Percentiles rank a stretch among this genome's conserved stretches.
Evolutionary conservation across 2,329 filamentous ascomycete species (phyloP).

Genomic region (Colletotrichum cordylinicola): DNA sequence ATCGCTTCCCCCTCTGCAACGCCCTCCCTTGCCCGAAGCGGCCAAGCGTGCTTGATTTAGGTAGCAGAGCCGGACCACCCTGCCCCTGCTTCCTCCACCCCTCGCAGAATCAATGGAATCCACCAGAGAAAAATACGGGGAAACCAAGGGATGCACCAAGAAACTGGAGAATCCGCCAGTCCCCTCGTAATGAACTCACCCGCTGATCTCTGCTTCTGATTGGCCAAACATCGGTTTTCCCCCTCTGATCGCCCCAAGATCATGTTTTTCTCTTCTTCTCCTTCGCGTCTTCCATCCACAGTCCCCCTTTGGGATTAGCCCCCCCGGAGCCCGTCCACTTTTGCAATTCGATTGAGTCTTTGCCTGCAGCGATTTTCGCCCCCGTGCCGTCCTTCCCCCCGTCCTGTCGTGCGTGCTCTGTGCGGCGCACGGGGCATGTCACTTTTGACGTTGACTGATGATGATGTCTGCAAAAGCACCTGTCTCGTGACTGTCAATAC

Average conservation of each 20-base stretch:
- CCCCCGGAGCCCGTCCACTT: conserved; percentile 4
- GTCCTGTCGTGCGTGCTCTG: background rate
- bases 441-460: background rate
- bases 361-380: conserved; percentile 16
- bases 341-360: conserved; percentile 19
- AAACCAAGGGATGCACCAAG: background rate
- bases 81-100: background rate
- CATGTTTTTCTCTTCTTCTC: background rate
- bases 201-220: background rate
- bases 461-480: background rate
- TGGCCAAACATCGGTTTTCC: background rate
- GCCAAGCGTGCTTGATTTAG: background rate
- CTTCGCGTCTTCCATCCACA: background rate
- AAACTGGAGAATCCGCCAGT: background rate
- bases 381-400: background rate
- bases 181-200: background rate
- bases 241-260: background rate
- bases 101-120: background rate
- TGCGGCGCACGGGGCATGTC: background rate
- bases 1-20: background rate
- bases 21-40: background rate
- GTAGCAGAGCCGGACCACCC: background rate
- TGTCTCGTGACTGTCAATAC: background rate
- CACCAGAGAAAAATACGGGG: background rate
- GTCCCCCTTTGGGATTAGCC: background rate